Evolutionary conservation across 1,139 yeast species (phyloP).

Genomic region (Lodderomyces metapsilosis): DNA sequence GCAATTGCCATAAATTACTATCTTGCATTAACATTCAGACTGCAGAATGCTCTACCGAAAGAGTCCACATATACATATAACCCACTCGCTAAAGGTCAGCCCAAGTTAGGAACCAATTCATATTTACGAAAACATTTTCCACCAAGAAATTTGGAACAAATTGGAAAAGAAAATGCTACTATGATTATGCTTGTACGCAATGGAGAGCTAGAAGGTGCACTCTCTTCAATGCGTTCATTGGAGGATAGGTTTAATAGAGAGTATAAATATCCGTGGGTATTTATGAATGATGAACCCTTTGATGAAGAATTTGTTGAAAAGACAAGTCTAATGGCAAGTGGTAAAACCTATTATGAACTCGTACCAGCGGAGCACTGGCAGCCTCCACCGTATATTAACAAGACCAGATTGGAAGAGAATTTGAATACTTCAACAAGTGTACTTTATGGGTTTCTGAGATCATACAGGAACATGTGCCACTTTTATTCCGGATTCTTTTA

Average conservation of each 20-base stretch:
- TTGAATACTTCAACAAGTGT: slow-evolving; percentile 28
- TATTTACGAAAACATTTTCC: slow-evolving; percentile 33
- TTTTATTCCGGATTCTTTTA: slow-evolving; percentile 48
- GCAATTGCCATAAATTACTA: slow-evolving; percentile 18
- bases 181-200: slow-evolving; percentile 47
- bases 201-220: slow-evolving; percentile 40
- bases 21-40: slow-evolving; percentile 8
- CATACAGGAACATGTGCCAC: slow-evolving; percentile 51
- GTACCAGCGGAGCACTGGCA: slow-evolving; percentile 46
- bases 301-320: slow-evolving; percentile 41
- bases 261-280: slow-evolving; percentile 49
- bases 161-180: slow-evolving; percentile 53
- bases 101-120: slow-evolving; percentile 45
- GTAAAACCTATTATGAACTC: slow-evolving; percentile 53
- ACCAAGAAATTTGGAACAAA: slow-evolving; percentile 29
- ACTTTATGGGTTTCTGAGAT: slow-evolving; percentile 40
- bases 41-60: not conserved
- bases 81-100: slow-evolving; percentile 15
- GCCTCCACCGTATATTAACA: slow-evolving; percentile 39
- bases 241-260: slow-evolving; percentile 48
- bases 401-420: slow-evolving; percentile 24
- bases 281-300: slow-evolving; percentile 45
- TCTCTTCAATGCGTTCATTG: slow-evolving; percentile 42
- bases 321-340: slow-evolving; percentile 84
- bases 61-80: slow-evolving; percentile 6